Evolutionary conservation across 1,284 basidiomycete genomes (phyloP), one percentile per base, ranked within the genome.

Genomic region (Pseudozyma thailandica): DNA sequence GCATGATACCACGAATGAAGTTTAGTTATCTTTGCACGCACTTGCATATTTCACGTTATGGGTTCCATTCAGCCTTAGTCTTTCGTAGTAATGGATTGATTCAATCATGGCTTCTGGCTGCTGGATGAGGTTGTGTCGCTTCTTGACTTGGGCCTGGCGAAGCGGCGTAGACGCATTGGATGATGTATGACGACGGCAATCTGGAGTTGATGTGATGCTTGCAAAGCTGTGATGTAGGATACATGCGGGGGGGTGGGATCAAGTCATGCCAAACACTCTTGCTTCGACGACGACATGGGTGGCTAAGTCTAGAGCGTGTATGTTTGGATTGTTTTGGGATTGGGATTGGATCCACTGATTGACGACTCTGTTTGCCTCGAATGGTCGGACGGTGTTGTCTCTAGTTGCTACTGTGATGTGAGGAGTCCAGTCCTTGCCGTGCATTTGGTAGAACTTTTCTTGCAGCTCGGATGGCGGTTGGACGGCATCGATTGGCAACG

Each of bases 321-420:
- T 35, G 8, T 23, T 31, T 39, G 30, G 38, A 53, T 20, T 16
- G 28, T 28, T 2, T n/a, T 18, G 6, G 23, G 9, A 33, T 1
- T 1, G 13, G 6, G 2, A 18, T 3, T 4, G 12, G 5, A 52
- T 26, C 65, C 65, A 63, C 1, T 15, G 4, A 6, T 27, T 6
- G 0, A 93, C 88, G 58, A 95, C 76, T 0, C 70, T 81, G 78
- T 85, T 89, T 10, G 89, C 91, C 84, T 96, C 92, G 41, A 91
- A 88, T 1, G 93, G 87, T 0, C 82, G 75, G 1, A 95, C 86
- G 2, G 84, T 83, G 16, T 83, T 80, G 38, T 86, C 79, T 51
- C 82, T 77, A 5, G 92, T 95, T 2, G 92, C 96, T 4, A 98
- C 89, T 0, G 96, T 98, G 60, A 98, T 88, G 82, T 98, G 96